These are phyloP conservation scores for Erigeron canadensis DNA, from an alignment of 129 eudicot genomes.

Conservation along the genomic window DNA sequence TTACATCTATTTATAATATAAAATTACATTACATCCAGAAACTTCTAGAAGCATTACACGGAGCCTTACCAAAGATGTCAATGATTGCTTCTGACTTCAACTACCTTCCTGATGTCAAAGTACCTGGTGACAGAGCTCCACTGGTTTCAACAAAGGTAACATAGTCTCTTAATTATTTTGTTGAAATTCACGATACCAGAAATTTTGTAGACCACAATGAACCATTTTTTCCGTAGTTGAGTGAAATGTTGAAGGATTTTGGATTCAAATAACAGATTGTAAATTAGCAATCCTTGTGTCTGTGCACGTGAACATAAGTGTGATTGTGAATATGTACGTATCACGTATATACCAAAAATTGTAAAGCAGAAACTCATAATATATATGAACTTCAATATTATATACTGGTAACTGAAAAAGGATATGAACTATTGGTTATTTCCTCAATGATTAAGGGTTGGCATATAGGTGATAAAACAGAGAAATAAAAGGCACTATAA, in stretches of 20 bases:
- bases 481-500: neutral
- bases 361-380: no score
- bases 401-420: neutral
- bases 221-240: neutral
- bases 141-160: constrained; percentile 85
- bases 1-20: constrained; percentile 21
- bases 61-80: constrained; percentile 96
- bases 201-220: neutral
- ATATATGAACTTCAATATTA: neutral
- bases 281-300: no score
- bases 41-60: constrained; percentile 79
- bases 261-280: no score
- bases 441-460: neutral
- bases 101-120: constrained; percentile 90
- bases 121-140: constrained; percentile 94
- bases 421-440: neutral
- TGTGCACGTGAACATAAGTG: no score
- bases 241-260: neutral
- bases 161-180: constrained; percentile 9
- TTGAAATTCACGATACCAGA: neutral
- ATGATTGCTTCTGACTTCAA: constrained; percentile 93
- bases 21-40: constrained; percentile 43
- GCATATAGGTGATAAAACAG: neutral
- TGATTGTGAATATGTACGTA: neutral
- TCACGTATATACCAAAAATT: neutral